Conservation (phyloP, 2,329 filamentous ascomycete species). For the Coniochaeta sp. region DNA sequence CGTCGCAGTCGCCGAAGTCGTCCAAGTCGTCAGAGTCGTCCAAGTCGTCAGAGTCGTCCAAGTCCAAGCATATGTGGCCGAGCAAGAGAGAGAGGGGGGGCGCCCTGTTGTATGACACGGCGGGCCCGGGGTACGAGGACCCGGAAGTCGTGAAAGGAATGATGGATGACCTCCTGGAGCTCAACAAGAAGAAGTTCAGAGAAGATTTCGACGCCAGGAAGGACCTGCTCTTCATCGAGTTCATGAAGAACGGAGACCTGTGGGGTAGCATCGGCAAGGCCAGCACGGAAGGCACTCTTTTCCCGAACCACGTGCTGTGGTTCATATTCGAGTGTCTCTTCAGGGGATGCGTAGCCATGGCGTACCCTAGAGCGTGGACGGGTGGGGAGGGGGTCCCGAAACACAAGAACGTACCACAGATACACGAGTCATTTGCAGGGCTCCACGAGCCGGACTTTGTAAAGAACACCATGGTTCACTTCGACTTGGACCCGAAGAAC, state of each 20-base stretch:
- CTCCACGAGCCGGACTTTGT: not conserved
- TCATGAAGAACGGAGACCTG: slow-evolving; percentile 8
- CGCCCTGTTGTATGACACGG: too few relatives aligned
- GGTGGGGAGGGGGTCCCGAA: not conserved
- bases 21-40: too few relatives aligned
- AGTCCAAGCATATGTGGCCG: too few relatives aligned
- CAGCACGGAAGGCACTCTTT: not conserved
- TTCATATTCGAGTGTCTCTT: slow-evolving; percentile 6
- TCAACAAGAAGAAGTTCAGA: not conserved
- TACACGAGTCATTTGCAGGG: not conserved
- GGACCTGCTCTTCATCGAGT: slow-evolving; percentile 10
- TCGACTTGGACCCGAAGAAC: slow-evolving; percentile 8
- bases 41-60: too few relatives aligned
- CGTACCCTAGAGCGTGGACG: slow-evolving; percentile 1
- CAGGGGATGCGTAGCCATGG: slow-evolving; percentile 6
- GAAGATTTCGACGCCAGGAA: not conserved
- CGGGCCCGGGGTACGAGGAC: too few relatives aligned
- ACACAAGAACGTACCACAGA: not conserved
- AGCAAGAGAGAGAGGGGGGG: too few relatives aligned
- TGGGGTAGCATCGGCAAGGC: slow-evolving; percentile 3
- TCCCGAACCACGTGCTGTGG: slow-evolving; percentile 6
- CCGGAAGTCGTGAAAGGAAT: too few relatives aligned
- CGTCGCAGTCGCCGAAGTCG: too few relatives aligned
- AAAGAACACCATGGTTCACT: slow-evolving; percentile 7
- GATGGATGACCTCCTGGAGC: not conserved